Evolutionary conservation across 345 rosid genomes (phyloP).

Genomic region (Salix purpurea): DNA sequence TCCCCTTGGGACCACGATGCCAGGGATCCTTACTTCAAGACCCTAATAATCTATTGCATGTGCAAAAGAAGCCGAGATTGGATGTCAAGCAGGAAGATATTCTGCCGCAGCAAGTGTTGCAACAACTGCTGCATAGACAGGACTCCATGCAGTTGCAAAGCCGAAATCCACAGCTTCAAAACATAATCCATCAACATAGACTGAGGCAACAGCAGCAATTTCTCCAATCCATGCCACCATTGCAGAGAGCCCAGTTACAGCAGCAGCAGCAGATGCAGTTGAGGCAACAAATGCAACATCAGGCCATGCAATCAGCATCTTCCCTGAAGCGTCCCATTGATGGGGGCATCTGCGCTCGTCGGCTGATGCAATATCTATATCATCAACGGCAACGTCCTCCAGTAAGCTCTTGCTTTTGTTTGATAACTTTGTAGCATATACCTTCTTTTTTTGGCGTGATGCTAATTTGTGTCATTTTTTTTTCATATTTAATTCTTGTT

Average conservation of each 20-base stretch:
- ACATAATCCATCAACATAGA: slow-evolving; percentile 71
- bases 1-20: slow-evolving; percentile 54
- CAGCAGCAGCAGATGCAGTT: slow-evolving; percentile 72
- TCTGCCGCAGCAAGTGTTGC: slow-evolving; percentile 75
- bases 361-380: slow-evolving; percentile 92
- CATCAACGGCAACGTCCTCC: slow-evolving; percentile 87
- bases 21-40: slow-evolving; percentile 74
- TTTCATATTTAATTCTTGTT: background rate
- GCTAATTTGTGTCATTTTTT: background rate
- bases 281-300: slow-evolving; percentile 79
- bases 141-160: slow-evolving; percentile 69
- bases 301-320: slow-evolving; percentile 59
- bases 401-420: slow-evolving; percentile 42
- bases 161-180: slow-evolving; percentile 71
- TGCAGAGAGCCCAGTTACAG: slow-evolving; percentile 81
- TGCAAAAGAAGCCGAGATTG: slow-evolving; percentile 71
- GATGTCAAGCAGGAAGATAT: slow-evolving; percentile 90
- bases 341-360: slow-evolving; percentile 83
- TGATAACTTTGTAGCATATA: background rate
- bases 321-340: slow-evolving; percentile 57
- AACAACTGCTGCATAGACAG: slow-evolving; percentile 80
- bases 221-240: slow-evolving; percentile 74
- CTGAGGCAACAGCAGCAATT: slow-evolving; percentile 52
- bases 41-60: slow-evolving; percentile 55
- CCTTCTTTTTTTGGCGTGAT: background rate